Evolutionary conservation across 257 asterid species (phyloP).

Genomic region (Petunia secreta): DNA sequence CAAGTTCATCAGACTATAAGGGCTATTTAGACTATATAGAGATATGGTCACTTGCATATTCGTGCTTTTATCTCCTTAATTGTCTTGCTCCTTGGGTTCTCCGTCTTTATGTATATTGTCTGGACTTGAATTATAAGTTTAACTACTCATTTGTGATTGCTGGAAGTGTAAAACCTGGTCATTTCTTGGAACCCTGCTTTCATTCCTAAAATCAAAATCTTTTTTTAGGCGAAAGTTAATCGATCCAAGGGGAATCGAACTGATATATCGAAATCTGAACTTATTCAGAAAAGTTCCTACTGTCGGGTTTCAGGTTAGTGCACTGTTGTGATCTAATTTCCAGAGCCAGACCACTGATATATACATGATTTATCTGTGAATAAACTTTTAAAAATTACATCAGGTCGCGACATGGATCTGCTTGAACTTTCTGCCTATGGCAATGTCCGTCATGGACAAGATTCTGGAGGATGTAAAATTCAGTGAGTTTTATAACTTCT

Average conservation of each 20-base stretch:
- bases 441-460: conserved; percentile 70
- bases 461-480: conserved; percentile 77
- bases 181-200: not conserved
- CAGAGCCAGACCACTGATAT: no score
- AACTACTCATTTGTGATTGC: not conserved
- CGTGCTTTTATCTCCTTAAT: conserved; percentile 4
- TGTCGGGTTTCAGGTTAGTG: conserved; percentile 81
- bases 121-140: not conserved
- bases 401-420: conserved; percentile 97
- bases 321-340: not conserved
- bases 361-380: not conserved
- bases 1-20: not conserved
- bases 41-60: not conserved
- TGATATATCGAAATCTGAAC: conserved; percentile 79
- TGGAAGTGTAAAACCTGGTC: not conserved
- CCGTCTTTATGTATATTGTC: not conserved
- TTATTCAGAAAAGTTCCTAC: conserved; percentile 81
- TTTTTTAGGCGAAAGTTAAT: conserved; percentile 78
- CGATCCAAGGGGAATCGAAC: conserved; percentile 93
- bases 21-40: not conserved
- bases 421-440: conserved; percentile 91
- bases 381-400: conserved; percentile 17
- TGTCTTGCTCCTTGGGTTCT: not conserved
- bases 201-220: not conserved
- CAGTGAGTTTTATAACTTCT: conserved; percentile 41